These are phyloP conservation scores for Mollisia scopiformis DNA, from an alignment of 2,329 filamentous ascomycete species.

Conservation along the genomic window DNA sequence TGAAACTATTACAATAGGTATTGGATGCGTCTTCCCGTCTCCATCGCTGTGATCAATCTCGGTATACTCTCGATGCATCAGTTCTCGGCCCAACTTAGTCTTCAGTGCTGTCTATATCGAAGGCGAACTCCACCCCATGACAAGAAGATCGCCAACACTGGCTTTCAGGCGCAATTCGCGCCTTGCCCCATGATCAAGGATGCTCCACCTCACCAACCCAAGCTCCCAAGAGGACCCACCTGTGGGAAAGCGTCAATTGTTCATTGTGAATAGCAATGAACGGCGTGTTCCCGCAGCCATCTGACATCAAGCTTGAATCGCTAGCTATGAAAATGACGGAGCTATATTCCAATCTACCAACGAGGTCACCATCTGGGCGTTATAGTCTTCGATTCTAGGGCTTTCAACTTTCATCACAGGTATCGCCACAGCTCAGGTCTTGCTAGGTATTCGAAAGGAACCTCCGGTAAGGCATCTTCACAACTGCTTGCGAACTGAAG, in stretches of 20 bases:
- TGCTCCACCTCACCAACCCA: constrained; percentile 2
- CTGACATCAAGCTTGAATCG: constrained; percentile 15
- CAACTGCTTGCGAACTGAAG: constrained; percentile 8
- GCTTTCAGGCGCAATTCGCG: not conserved
- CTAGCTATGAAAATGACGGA: constrained; percentile 18
- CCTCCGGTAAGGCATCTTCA: constrained; percentile 3
- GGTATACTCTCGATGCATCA: constrained; percentile 6
- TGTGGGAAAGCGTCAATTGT: no score
- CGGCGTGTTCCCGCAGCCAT: constrained; percentile 15
- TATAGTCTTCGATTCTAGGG: constrained; percentile 17
- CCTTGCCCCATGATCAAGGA: no score
- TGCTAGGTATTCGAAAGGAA: constrained; percentile 9
- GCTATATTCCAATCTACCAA: constrained; percentile 8
- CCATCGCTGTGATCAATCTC: constrained; percentile 3
- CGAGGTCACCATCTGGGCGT: constrained; percentile 7
- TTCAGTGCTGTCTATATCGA: not conserved
- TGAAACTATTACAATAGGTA: constrained; percentile 10
- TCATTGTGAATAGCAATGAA: constrained; percentile 17
- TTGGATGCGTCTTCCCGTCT: not conserved
- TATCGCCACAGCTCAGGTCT: constrained; percentile 9
- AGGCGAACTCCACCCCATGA: constrained; percentile 1
- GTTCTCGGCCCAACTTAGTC: not conserved
- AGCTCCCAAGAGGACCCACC: no score
- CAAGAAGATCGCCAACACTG: not conserved
- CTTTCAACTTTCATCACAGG: constrained; percentile 14